Percentiles rank a stretch among this genome's conserved stretches.
Conservation (phyloP, 2,329 filamentous ascomycete genomes). For the Penicillium sp. region DNA sequence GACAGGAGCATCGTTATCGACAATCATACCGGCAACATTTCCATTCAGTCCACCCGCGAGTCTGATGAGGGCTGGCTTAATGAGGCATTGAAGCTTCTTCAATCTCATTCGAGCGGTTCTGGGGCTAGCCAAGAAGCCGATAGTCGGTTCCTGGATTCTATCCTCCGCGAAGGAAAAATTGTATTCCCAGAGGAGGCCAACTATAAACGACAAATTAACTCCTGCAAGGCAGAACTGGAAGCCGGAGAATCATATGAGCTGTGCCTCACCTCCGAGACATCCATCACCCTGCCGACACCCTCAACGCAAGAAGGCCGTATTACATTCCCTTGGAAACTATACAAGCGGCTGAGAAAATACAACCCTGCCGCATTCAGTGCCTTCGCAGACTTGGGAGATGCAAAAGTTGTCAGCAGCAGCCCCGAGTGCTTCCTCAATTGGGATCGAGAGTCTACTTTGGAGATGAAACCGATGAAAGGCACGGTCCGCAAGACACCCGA, state of each 20-base stretch:
- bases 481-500: slow-evolving; percentile 76
- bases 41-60: slow-evolving; percentile 65
- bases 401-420: slow-evolving; percentile 76
- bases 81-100: slow-evolving; percentile 27
- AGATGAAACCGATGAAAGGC: slow-evolving; percentile 92
- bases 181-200: slow-evolving; percentile 40
- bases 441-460: slow-evolving; percentile 48
- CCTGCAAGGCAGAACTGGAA: slow-evolving; percentile 69
- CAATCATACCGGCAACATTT: slow-evolving; percentile 60
- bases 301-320: slow-evolving; percentile 20
- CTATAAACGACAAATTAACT: slow-evolving; percentile 66
- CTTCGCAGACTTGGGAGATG: slow-evolving; percentile 67
- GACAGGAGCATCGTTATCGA: slow-evolving; percentile 76
- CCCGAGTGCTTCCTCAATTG: slow-evolving; percentile 85
- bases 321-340: slow-evolving; percentile 65
- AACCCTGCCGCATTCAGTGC: slow-evolving; percentile 86
- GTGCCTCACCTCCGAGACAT: slow-evolving; percentile 75
- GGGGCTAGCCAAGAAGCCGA: slow-evolving; percentile 15
- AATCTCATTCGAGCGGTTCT: slow-evolving; percentile 15
- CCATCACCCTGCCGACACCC: slow-evolving; percentile 49
- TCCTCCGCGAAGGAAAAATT: slow-evolving; percentile 31
- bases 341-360: slow-evolving; percentile 64
- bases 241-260: slow-evolving; percentile 83
- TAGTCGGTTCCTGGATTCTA: slow-evolving; percentile 28
- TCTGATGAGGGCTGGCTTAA: slow-evolving; percentile 51